Percentiles rank a stretch among this genome's conserved stretches.
These are phyloP conservation scores for Pseudogymnoascus sp. DNA, from an alignment of 2,329 filamentous ascomycete genomes.

Conservation along the genomic window DNA sequence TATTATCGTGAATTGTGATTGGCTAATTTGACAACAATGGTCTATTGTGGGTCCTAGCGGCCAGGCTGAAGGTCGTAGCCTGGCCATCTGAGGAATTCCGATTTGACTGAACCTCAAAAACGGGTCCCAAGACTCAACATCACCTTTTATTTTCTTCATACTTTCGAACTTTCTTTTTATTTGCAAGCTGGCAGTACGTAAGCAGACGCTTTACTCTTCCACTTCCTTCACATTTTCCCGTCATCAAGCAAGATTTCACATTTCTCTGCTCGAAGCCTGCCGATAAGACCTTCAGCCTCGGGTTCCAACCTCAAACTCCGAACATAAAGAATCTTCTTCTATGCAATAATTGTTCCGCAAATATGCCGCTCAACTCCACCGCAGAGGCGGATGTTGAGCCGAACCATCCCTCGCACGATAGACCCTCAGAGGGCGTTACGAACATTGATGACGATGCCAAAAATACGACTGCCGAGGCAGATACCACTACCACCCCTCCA, in stretches of 20 bases:
- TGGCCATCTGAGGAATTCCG: not conserved
- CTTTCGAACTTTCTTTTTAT: not conserved
- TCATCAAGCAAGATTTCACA: constrained; percentile 1
- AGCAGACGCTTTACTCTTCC: not conserved
- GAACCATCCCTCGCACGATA: not conserved
- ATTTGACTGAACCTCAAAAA: not conserved
- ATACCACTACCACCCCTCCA: not conserved
- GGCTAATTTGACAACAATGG: not conserved
- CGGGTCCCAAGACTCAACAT: not conserved
- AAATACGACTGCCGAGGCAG: constrained; percentile 25
- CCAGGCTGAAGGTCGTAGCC: constrained; percentile 4
- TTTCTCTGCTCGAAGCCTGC: not conserved
- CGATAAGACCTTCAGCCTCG: not conserved
- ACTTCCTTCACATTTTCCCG: not conserved
- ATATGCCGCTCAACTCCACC: constrained; percentile 9
- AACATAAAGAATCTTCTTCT: constrained; percentile 8
- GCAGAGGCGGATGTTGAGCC: constrained; percentile 10
- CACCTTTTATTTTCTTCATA: not conserved
- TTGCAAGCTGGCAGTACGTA: not conserved
- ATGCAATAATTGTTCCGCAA: constrained; percentile 2
- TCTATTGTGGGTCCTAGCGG: not conserved
- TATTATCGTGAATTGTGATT: not conserved
- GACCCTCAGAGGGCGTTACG: constrained; percentile 6
- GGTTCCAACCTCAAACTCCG: not conserved
- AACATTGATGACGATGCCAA: constrained; percentile 13